Evolutionary conservation across 2,329 filamentous ascomycete genomes (phyloP).

Genomic region (Trichoderma oligosporum): DNA sequence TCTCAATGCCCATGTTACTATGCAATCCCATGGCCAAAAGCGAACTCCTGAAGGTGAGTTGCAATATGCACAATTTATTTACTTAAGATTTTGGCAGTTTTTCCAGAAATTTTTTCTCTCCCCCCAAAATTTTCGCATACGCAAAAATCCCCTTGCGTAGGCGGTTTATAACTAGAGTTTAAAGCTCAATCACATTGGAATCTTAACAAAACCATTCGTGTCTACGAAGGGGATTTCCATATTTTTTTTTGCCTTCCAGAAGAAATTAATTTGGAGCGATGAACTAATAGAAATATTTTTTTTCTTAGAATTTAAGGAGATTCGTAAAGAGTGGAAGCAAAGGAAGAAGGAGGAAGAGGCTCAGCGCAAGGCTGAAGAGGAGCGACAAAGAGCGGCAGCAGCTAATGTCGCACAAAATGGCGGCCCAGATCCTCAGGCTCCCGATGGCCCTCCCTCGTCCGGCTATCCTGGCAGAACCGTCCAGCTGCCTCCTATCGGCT

Average conservation of each 20-base stretch:
- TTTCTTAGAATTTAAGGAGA: conserved; percentile 88
- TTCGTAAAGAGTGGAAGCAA: conserved; percentile 97
- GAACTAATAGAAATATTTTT: background rate
- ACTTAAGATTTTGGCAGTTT: too few species aligned
- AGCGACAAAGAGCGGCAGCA: conserved; percentile 60
- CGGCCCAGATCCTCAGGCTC: conserved; percentile 44
- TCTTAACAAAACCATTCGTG: too few species aligned
- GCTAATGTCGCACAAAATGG: conserved; percentile 55
- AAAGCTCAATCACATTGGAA: background rate
- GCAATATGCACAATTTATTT: background rate
- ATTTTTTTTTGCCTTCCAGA: too few species aligned
- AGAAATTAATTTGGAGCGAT: too few species aligned
- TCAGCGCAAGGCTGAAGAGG: conserved; percentile 83
- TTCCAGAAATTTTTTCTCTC: background rate
- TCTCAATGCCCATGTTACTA: conserved; percentile 95
- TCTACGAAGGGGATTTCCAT: too few species aligned
- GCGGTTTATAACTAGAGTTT: background rate
- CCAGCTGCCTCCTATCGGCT: conserved; percentile 73
- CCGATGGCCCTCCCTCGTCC: conserved; percentile 44
- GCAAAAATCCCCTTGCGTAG: background rate
- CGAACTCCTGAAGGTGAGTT: conserved; percentile 91
- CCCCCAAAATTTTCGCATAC: too few species aligned
- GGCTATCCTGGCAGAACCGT: conserved; percentile 55
- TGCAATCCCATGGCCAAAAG: conserved; percentile 95
- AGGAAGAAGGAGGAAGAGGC: conserved; percentile 99